These are phyloP conservation scores for Orbilia quercus DNA, from an alignment of 2,329 filamentous ascomycete species.

Conservation along the genomic window DNA sequence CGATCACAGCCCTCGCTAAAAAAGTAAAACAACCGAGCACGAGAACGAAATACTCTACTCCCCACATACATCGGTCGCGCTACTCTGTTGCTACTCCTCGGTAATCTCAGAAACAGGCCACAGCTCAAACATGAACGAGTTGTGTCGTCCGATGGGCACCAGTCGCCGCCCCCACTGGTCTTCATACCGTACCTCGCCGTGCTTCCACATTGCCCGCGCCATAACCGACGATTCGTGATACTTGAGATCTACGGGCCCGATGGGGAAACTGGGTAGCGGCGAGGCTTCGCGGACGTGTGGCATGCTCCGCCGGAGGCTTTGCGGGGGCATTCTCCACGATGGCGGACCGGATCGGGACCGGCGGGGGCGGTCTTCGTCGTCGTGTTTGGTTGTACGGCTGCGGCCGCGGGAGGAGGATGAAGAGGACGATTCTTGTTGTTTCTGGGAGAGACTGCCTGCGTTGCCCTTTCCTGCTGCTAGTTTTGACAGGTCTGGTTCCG, in stretches of 20 bases:
- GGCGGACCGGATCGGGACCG: conserved; percentile 49
- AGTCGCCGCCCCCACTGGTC: conserved; percentile 60
- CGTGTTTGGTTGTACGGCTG: conserved; percentile 25
- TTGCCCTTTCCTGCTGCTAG: conserved; percentile 26
- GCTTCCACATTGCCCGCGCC: conserved; percentile 59
- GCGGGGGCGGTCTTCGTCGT: conserved; percentile 21
- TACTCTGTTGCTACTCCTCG: conserved; percentile 36
- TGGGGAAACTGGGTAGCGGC: conserved; percentile 43
- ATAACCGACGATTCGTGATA: conserved; percentile 58
- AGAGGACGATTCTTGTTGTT: conserved; percentile 13
- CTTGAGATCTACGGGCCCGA: conserved; percentile 53
- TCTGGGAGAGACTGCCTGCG: conserved; percentile 40
- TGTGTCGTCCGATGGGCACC: conserved; percentile 58
- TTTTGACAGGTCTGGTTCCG: conserved; percentile 45
- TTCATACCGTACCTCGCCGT: conserved; percentile 59
- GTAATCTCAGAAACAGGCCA: conserved; percentile 60
- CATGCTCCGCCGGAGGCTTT: conserved; percentile 33
- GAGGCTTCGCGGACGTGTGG: conserved; percentile 52
- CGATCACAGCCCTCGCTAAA: no score
- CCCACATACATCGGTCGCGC: conserved; percentile 8
- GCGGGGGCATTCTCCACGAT: conserved; percentile 53
- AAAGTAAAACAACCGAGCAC: conserved; percentile 6
- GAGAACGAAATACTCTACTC: conserved; percentile 2
- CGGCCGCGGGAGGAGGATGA: conserved; percentile 24
- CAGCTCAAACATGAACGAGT: conserved; percentile 59